Evolutionary conservation across 495 filamentous ascomycete genomes (phyloP).

Genomic region (Penicillium dipodomyicola): DNA sequence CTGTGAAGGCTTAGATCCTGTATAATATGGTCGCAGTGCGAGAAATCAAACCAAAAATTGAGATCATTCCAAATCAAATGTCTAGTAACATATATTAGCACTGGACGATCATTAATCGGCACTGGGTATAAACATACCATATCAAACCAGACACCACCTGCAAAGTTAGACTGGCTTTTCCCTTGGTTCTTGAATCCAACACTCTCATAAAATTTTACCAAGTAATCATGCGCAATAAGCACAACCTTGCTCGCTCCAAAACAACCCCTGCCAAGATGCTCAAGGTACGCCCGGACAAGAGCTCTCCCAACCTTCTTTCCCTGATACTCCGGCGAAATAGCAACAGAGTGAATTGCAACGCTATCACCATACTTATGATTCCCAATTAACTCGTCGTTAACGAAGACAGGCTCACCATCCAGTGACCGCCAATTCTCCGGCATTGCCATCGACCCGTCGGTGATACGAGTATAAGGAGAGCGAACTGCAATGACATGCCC

Average conservation of each 20-base stretch:
- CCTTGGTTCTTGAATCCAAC: slow-evolving; percentile 22
- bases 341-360: slow-evolving; percentile 30
- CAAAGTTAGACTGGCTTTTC: slow-evolving; percentile 19
- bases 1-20: background rate
- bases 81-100: background rate
- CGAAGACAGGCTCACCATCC: background rate
- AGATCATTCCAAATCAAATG: background rate
- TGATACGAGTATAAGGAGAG: slow-evolving; percentile 9
- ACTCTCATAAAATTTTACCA: slow-evolving; percentile 28
- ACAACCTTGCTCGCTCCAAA: slow-evolving; percentile 8
- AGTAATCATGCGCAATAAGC: slow-evolving; percentile 26
- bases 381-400: slow-evolving; percentile 18
- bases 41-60: background rate
- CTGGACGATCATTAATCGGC: background rate
- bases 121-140: slow-evolving; percentile 10
- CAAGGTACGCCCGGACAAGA: slow-evolving; percentile 23
- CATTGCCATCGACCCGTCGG: slow-evolving; percentile 27
- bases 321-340: slow-evolving; percentile 24
- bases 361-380: slow-evolving; percentile 21
- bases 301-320: slow-evolving; percentile 22
- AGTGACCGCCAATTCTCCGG: slow-evolving; percentile 21
- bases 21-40: background rate
- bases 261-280: slow-evolving; percentile 12
- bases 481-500: slow-evolving; percentile 24
- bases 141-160: slow-evolving; percentile 23